Evolutionary conservation across 164 flowering plant species (phyloP).

Genomic region (Macadamia tetraphylla): DNA sequence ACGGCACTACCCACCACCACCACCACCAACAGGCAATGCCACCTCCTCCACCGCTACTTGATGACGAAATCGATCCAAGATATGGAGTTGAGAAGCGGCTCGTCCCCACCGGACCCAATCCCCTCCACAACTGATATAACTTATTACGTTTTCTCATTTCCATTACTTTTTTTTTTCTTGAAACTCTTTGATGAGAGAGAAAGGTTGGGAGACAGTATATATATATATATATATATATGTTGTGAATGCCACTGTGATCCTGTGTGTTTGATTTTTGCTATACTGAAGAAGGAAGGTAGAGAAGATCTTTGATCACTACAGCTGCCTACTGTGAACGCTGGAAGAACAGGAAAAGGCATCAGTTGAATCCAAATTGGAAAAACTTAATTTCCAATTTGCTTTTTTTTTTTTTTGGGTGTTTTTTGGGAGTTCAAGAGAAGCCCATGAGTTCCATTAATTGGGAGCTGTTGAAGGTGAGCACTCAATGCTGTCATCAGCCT

Average conservation of each 20-base stretch:
- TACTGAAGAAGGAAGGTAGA: background rate
- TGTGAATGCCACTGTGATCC: background rate
- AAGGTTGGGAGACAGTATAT: no score
- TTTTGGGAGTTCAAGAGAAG: constrained; percentile 27
- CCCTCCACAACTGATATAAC: constrained; percentile 68
- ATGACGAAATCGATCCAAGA: constrained; percentile 63
- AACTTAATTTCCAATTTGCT: background rate
- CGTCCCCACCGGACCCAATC: constrained; percentile 87
- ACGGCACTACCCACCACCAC: constrained; percentile 15
- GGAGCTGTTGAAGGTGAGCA: constrained; percentile 8
- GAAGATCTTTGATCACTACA: background rate
- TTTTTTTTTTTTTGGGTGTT: background rate
- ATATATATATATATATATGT: no score
- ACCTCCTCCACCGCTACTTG: constrained; percentile 18
- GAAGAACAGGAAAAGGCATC: background rate
- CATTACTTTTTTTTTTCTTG: background rate
- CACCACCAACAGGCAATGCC: constrained; percentile 3
- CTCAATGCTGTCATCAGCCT: constrained; percentile 4
- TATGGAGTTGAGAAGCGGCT: constrained; percentile 78
- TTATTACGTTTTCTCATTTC: no score
- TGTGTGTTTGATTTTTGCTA: background rate
- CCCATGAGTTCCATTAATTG: constrained; percentile 44
- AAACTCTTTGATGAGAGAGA: no score
- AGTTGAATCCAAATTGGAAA: background rate
- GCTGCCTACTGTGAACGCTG: background rate